These are phyloP conservation scores for Termitomyces sp. DNA, from an alignment of 768 basidiomycete species.

Conservation along the genomic window DNA sequence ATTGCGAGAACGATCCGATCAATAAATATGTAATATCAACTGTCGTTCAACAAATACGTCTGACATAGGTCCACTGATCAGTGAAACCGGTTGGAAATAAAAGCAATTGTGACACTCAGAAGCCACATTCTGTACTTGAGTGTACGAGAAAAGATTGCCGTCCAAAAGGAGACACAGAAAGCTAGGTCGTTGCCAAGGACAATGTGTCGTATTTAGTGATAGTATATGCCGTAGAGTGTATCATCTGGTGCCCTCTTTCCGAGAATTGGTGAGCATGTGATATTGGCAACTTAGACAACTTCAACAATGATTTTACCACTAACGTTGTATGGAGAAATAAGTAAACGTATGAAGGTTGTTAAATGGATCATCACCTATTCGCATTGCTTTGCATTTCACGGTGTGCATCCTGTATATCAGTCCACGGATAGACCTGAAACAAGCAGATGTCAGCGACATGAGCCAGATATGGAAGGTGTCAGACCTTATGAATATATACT, in stretches of 20 bases:
- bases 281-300: constrained; percentile 24
- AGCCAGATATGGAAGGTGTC: constrained; percentile 1
- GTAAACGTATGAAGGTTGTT: background rate
- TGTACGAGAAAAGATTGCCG: background rate
- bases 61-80: background rate
- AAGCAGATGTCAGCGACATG: constrained; percentile 5
- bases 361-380: constrained; percentile 34
- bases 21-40: background rate
- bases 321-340: constrained; percentile 2
- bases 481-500: constrained; percentile 76
- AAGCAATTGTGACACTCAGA: background rate
- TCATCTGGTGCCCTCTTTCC: background rate
- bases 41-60: background rate
- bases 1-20: background rate
- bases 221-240: no score
- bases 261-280: background rate
- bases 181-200: no score
- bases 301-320: constrained; percentile 50
- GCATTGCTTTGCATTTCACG: constrained; percentile 78
- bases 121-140: background rate
- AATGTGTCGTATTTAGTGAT: background rate
- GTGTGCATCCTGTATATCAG: constrained; percentile 76
- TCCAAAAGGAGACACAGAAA: background rate
- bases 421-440: constrained; percentile 74
- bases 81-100: no score